A percentile compares a stretch with the other conserved stretches of the same genome.
These are phyloP conservation scores for Earliella scabrosa DNA, from an alignment of 1,284 basidiomycete species.

Conservation along the genomic window DNA sequence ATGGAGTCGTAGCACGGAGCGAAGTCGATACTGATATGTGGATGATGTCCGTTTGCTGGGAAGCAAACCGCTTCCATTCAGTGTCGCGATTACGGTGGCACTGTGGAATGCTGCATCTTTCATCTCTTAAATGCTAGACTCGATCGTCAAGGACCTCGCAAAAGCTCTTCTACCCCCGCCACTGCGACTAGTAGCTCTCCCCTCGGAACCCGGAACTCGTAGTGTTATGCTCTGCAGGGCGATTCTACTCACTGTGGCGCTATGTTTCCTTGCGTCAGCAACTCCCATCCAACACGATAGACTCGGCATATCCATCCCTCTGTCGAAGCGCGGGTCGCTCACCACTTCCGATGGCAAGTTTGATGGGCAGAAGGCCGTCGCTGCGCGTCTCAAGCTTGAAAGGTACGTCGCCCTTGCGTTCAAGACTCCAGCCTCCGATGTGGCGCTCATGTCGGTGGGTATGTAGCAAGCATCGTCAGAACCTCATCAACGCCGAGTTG, in stretches of 20 bases:
- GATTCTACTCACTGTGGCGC: slow-evolving; percentile 11
- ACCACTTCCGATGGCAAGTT: slow-evolving; percentile 21
- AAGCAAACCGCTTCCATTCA: no score
- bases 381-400: slow-evolving; percentile 4
- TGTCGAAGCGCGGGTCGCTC: slow-evolving; percentile 16
- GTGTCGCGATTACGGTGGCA: no score
- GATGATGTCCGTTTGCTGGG: no score
- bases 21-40: no score
- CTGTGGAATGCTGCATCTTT: no score
- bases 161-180: no score
- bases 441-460: not conserved
- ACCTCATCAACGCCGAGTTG: slow-evolving; percentile 24
- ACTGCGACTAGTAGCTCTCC: no score
- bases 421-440: not conserved
- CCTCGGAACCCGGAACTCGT: no score
- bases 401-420: not conserved
- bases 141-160: no score
- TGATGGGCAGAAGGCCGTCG: slow-evolving; percentile 10
- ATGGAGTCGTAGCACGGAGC: no score
- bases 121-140: no score
- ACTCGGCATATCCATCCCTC: slow-evolving; percentile 7
- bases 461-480: slow-evolving; percentile 19
- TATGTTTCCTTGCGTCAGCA: slow-evolving; percentile 14
- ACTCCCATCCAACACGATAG: slow-evolving; percentile 1
- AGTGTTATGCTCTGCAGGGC: slow-evolving; percentile 20